These are phyloP conservation scores for Skeletonema grethae DNA, from an alignment of 108 stramenopile species.

Conservation along the genomic window DNA sequence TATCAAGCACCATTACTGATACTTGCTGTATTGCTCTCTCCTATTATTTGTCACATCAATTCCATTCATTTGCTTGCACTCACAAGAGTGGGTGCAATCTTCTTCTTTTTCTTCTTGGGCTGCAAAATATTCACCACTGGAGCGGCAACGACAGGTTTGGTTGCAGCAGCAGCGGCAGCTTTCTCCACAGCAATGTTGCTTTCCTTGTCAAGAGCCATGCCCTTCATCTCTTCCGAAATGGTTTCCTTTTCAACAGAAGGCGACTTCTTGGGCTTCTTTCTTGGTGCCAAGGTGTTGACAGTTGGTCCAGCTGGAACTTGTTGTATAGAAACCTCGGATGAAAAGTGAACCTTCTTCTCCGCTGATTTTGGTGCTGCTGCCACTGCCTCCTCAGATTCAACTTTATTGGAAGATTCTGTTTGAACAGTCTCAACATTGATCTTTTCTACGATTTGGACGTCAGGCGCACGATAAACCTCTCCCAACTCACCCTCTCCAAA, in stretches of 20 bases:
- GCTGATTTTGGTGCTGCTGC: background rate
- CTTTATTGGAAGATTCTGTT: background rate
- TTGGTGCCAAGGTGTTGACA: constrained; percentile 11
- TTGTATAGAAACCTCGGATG: background rate
- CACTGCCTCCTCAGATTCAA: background rate
- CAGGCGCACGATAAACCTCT: constrained; percentile 30
- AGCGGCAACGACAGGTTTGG: background rate
- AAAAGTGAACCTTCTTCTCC: background rate
- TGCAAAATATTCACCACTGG: constrained; percentile 13
- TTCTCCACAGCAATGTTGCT: constrained; percentile 7
- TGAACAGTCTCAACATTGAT: background rate
- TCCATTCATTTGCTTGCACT: background rate
- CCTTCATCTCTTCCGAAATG: constrained; percentile 18
- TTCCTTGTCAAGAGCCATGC: constrained; percentile 12
- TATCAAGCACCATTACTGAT: constrained; percentile 1
- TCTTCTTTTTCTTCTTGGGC: constrained; percentile 38
- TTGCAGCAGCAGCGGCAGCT: background rate
- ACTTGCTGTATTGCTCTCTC: background rate
- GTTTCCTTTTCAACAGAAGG: constrained; percentile 7
- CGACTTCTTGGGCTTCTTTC: constrained; percentile 8
- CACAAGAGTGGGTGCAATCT: constrained; percentile 27
- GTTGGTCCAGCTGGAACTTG: background rate
- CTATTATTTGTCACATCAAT: background rate
- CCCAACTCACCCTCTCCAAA: constrained; percentile 86
- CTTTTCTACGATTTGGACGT: constrained; percentile 11